A percentile compares a stretch with the other conserved stretches of the same genome.
Conservation (phyloP, 257 asterid genomes). For the Solanum pennellii region DNA sequence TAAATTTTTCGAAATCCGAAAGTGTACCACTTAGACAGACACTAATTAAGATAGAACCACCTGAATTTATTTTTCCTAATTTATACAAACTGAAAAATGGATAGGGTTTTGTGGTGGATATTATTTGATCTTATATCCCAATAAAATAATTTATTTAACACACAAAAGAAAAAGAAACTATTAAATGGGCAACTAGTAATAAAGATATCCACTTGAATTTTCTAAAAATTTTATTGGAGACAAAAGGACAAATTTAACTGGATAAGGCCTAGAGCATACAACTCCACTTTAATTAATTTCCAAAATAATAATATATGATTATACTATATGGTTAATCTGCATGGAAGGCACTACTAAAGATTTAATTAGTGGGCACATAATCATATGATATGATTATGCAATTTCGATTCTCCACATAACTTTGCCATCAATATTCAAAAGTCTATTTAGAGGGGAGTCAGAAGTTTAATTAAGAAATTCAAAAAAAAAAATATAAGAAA, state of each 20-base stretch:
- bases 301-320: not conserved
- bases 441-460: fast-evolving
- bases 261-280: slow-evolving; percentile 15
- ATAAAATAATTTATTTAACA: not conserved
- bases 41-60: not conserved
- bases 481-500: no score
- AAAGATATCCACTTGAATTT: not conserved
- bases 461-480: not conserved
- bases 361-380: not conserved
- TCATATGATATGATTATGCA: slow-evolving; percentile 14
- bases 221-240: not conserved
- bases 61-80: not conserved
- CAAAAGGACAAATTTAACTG: not conserved
- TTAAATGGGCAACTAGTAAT: not conserved
- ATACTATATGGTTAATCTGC: slow-evolving; percentile 15
- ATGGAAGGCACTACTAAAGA: slow-evolving; percentile 24
- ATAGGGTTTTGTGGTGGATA: not conserved
- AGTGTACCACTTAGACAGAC: not conserved
- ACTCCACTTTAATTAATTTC: not conserved
- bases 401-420: slow-evolving; percentile 1
- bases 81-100: not conserved
- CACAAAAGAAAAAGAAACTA: not conserved
- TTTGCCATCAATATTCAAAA: not conserved
- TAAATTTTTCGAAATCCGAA: not conserved
- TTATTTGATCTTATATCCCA: not conserved